These are phyloP conservation scores for Monosporascus sp. DNA, from an alignment of 2,329 filamentous ascomycete genomes.

Conservation along the genomic window DNA sequence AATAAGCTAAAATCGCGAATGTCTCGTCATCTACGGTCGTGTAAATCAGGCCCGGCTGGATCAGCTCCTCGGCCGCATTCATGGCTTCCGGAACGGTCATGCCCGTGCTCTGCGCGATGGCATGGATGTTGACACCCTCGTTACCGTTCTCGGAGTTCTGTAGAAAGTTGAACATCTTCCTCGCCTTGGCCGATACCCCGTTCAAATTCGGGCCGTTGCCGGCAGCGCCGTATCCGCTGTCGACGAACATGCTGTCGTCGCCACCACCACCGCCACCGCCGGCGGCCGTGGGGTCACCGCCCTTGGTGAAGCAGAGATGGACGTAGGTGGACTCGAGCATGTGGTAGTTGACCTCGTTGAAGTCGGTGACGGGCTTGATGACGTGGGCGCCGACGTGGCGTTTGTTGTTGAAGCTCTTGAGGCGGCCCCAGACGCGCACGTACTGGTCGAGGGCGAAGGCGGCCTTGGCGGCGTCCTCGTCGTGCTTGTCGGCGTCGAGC, in stretches of 20 bases:
- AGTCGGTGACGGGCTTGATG: slow-evolving; percentile 73
- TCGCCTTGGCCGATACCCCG: slow-evolving; percentile 52
- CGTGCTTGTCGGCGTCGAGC: slow-evolving; percentile 60
- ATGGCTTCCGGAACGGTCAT: slow-evolving; percentile 66
- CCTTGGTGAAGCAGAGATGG: slow-evolving; percentile 77
- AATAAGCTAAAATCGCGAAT: slow-evolving; percentile 73
- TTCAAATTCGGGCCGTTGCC: slow-evolving; percentile 33
- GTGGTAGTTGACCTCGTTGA: slow-evolving; percentile 92
- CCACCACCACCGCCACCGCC: slow-evolving; percentile 32
- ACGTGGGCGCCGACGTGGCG: slow-evolving; percentile 74
- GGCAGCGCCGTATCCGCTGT: slow-evolving; percentile 38
- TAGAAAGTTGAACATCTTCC: slow-evolving; percentile 67
- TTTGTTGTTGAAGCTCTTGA: slow-evolving; percentile 82
- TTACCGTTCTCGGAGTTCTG: slow-evolving; percentile 63
- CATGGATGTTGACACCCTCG: slow-evolving; percentile 77
- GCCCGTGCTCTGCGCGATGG: slow-evolving; percentile 61
- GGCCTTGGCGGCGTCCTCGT: slow-evolving; percentile 37
- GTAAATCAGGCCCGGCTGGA: slow-evolving; percentile 70
- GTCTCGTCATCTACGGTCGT: slow-evolving; percentile 91
- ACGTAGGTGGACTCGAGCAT: slow-evolving; percentile 84
- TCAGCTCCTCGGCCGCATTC: slow-evolving; percentile 75
- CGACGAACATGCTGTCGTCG: slow-evolving; percentile 51
- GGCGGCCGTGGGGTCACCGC: slow-evolving; percentile 39
- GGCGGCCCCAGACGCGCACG: slow-evolving; percentile 77
- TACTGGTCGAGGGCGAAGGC: slow-evolving; percentile 69